These are phyloP conservation scores for Wickerhamiella domercqiae DNA, from an alignment of 805 yeast species.

Conservation along the genomic window DNA sequence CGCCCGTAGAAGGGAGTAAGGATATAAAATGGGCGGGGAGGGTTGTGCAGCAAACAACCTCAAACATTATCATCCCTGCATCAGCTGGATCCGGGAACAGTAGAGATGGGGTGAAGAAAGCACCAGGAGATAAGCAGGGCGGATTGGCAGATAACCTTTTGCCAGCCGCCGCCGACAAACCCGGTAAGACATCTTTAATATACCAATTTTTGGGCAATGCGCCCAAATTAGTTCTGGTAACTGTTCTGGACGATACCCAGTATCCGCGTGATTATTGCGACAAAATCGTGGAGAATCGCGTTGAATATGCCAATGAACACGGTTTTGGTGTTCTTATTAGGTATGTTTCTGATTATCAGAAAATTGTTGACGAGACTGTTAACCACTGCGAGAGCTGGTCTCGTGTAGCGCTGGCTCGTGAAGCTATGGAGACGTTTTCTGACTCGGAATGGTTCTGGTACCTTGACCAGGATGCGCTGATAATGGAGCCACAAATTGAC, in stretches of 20 bases:
- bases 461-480: conserved; percentile 53
- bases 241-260: conserved; percentile 62
- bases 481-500: conserved; percentile 55
- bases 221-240: conserved; percentile 48
- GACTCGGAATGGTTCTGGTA: conserved; percentile 84
- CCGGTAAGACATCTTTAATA: conserved; percentile 6
- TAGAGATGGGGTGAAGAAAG: conserved; percentile 20
- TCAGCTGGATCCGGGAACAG: conserved; percentile 9
- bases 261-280: conserved; percentile 48
- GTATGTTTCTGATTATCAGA: conserved; percentile 64
- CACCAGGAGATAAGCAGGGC: conserved; percentile 22
- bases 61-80: conserved; percentile 18
- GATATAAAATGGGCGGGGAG: conserved; percentile 5
- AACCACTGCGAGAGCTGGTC: conserved; percentile 37
- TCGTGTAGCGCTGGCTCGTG: conserved; percentile 48
- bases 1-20: conserved; percentile 1
- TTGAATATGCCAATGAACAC: conserved; percentile 72
- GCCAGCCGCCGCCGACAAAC: conserved; percentile 4
- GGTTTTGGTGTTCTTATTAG: conserved; percentile 72
- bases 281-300: conserved; percentile 68
- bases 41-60: conserved; percentile 7
- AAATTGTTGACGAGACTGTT: conserved; percentile 14
- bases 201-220: conserved; percentile 14
- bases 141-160: conserved; percentile 4
- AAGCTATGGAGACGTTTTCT: conserved; percentile 91